Evolutionary conservation across 495 filamentous ascomycete species (phyloP).

Genomic region (Penicillium fimorum): DNA sequence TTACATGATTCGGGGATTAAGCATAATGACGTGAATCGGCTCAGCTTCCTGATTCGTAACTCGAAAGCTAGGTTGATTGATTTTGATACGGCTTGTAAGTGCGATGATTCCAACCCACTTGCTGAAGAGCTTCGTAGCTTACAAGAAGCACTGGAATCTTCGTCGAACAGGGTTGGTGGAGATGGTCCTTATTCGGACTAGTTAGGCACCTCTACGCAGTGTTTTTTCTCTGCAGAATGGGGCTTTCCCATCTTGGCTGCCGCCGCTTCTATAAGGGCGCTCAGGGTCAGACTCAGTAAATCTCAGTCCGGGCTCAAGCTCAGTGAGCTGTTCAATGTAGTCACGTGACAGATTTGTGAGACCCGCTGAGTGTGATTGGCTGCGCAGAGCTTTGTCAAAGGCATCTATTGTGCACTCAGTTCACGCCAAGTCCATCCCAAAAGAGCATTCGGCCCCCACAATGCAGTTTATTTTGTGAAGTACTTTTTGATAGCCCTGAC

Average conservation of each 20-base stretch:
- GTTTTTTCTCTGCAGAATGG: too few species aligned
- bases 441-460: too few species aligned
- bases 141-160: neutral
- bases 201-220: too few species aligned
- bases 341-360: too few species aligned
- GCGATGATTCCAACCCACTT: neutral
- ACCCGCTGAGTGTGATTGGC: too few species aligned
- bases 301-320: neutral
- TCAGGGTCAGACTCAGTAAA: slow-evolving; percentile 18
- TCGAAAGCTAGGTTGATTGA: slow-evolving; percentile 35
- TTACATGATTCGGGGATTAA: slow-evolving; percentile 39
- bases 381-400: slow-evolving; percentile 3
- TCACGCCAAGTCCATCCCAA: neutral
- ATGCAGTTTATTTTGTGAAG: too few species aligned
- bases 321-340: neutral
- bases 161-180: neutral
- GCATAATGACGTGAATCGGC: slow-evolving; percentile 46
- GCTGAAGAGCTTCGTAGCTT: neutral
- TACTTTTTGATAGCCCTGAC: too few species aligned
- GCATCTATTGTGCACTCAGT: slow-evolving; percentile 12
- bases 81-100: slow-evolving; percentile 18
- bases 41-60: slow-evolving; percentile 43
- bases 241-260: too few species aligned
- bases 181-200: neutral
- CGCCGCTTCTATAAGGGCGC: slow-evolving; percentile 32